These are phyloP conservation scores for Tirmania nivea DNA, from an alignment of 495 filamentous ascomycete species.

Conservation along the genomic window DNA sequence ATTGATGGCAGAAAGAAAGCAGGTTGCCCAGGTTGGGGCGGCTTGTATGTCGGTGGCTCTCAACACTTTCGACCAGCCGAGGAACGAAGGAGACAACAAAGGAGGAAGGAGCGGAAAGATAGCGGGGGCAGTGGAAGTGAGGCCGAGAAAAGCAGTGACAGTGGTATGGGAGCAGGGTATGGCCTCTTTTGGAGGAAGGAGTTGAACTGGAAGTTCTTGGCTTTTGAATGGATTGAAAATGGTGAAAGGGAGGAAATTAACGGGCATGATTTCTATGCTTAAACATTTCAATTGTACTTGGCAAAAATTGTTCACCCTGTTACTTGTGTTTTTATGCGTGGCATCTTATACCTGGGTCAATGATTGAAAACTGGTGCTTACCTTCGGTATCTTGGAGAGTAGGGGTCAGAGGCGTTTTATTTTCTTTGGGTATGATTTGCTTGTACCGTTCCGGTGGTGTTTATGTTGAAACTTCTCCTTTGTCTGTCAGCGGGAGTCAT, in stretches of 20 bases:
- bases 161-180: constrained; percentile 36
- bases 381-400: too few species aligned
- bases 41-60: constrained; percentile 30
- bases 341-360: too few species aligned
- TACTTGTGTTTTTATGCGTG: too few species aligned
- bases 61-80: constrained; percentile 13
- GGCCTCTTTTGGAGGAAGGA: constrained; percentile 84
- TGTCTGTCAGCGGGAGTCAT: too few species aligned
- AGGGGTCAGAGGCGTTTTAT: too few species aligned
- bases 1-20: constrained; percentile 40
- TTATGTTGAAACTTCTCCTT: too few species aligned
- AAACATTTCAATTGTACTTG: too few species aligned
- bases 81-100: constrained; percentile 1
- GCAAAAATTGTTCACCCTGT: too few species aligned
- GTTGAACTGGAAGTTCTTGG: constrained; percentile 78
- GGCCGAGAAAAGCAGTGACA: constrained; percentile 6
- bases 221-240: not conserved
- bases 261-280: not conserved
- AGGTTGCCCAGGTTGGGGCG: constrained; percentile 28
- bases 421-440: too few species aligned
- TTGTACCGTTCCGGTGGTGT: too few species aligned
- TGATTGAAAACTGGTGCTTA: too few species aligned
- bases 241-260: not conserved
- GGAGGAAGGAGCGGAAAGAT: constrained; percentile 2
- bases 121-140: not conserved